A percentile compares a stretch with the other conserved stretches of the same genome.
These are phyloP conservation scores for Auxenochlorella protothecoides DNA, from an alignment of 139 green algal genomes.

Conservation along the genomic window DNA sequence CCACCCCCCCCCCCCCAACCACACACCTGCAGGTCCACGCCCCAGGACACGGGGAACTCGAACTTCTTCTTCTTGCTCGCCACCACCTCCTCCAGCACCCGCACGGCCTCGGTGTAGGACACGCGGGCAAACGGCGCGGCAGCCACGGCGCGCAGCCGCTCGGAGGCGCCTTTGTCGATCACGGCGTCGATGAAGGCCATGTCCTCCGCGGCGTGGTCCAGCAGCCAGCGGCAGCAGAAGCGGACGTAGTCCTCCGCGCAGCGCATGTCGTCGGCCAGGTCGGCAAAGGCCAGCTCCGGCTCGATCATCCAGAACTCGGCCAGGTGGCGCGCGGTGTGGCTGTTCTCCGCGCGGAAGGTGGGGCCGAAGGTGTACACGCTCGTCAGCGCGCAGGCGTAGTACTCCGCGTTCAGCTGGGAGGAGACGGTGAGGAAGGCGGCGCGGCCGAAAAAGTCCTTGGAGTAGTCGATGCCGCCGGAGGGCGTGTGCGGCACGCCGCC, in stretches of 20 bases:
- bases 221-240: constrained; percentile 60
- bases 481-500: constrained; percentile 32
- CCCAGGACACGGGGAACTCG: constrained; percentile 45
- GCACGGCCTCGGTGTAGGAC: constrained; percentile 91
- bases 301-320: constrained; percentile 99
- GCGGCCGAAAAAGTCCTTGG: constrained; percentile 89
- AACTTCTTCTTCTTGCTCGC: constrained; percentile 65
- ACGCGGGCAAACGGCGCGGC: constrained; percentile 69
- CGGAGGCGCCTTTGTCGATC: constrained; percentile 68
- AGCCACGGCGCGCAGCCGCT: constrained; percentile 69
- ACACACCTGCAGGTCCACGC: constrained; percentile 24
- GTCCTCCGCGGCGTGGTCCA: constrained; percentile 65
- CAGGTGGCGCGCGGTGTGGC: constrained; percentile 85
- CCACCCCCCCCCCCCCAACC: background rate
- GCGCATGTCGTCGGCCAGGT: constrained; percentile 88
- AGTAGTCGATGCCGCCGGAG: constrained; percentile 71
- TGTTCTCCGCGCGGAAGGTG: constrained; percentile 94
- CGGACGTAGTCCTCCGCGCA: constrained; percentile 75
- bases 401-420: constrained; percentile 83
- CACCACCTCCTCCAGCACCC: constrained; percentile 71
- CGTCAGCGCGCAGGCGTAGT: constrained; percentile 76
- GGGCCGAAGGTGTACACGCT: constrained; percentile 89
- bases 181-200: constrained; percentile 77
- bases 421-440: constrained; percentile 90
- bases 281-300: constrained; percentile 92